Base-by-base conservation (phyloP, 1,139 yeast species). In the Suhomyces bribrorum region DNA sequence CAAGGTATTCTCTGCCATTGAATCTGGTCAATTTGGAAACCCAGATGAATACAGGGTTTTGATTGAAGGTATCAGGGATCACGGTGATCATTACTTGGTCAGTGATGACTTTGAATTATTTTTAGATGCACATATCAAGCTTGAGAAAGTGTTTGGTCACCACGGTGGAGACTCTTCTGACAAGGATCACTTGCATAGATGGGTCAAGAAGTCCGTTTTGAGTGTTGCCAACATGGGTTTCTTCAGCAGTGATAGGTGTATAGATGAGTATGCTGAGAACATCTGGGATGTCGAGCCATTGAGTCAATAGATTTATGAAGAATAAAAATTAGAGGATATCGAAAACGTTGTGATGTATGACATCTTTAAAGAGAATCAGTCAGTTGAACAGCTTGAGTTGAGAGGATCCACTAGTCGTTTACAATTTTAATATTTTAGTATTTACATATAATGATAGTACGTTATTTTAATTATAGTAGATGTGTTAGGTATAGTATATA, bases 141-240 rank as follows among this genome's bases (percentile, higher is more conserved):
- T 88, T 49, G 96, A 89, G 57, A 73, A 73, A 48, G 88, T 83
- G 27, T 89, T 75, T 61, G 79, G 76, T 28, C 70, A 66, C 47
- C 67, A 64, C 39, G 72, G 72, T 7, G 74, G 74, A 14, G 70
- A 68, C 48, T 50, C 66, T 20, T 47, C 53, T 15, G 75, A 68
- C 50, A 67, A 66, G 45, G 82, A 82, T 57, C 82, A 79, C 56
- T 65, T 71, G 50, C 77, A 76, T 45, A 73, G 67, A 33, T 89
- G 97, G 97, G 74, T 79, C 40, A 79, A 78, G 59, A 88, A 86
- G 69, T 71, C 83, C 34, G 85, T 89, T 45, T 64, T 73, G 47
- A 79, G 86, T 53, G 97, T 89, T 41, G 95, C 97, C 44, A 87
- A 87, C 61, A 86, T 87, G 85, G 97, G 97, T 7, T 90, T 86